Evolutionary conservation across 129 eudicot genomes (phyloP).

Genomic region (Saussurea involucrata): DNA sequence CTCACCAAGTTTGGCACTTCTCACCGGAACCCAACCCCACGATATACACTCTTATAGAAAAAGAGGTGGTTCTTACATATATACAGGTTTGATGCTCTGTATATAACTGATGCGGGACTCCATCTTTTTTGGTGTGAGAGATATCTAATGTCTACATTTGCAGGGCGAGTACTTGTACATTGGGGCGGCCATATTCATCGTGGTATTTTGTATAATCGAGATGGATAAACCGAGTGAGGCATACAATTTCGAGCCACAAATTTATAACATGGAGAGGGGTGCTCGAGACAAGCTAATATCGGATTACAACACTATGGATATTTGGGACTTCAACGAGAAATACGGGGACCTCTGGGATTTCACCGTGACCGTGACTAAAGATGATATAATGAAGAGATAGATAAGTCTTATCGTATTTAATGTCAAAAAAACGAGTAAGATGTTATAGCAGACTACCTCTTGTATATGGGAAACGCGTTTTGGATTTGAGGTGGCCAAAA

Average conservation of each 20-base stretch:
- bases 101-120: not conserved
- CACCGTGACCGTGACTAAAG: constrained; percentile 66
- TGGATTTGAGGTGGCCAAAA: constrained; percentile 3
- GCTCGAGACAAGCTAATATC: constrained; percentile 86
- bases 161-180: constrained; percentile 94
- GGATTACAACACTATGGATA: constrained; percentile 93
- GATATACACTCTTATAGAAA: not conserved
- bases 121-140: not conserved
- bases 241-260: constrained; percentile 89
- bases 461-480: constrained; percentile 3
- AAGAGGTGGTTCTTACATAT: not conserved
- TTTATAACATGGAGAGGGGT: constrained; percentile 86
- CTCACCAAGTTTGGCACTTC: no score
- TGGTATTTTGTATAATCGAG: constrained; percentile 79
- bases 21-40: no score
- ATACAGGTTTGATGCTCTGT: not conserved
- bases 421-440: not conserved
- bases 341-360: constrained; percentile 99
- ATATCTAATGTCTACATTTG: not conserved
- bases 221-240: constrained; percentile 94
- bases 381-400: constrained; percentile 67
- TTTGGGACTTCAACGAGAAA: constrained; percentile 94
- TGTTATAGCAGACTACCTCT: constrained; percentile 14
- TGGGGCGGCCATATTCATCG: constrained; percentile 79
- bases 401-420: not conserved